Base-by-base conservation (phyloP, 192 early-diverging fungal genomes). In the Coemansia sp. region DNA sequence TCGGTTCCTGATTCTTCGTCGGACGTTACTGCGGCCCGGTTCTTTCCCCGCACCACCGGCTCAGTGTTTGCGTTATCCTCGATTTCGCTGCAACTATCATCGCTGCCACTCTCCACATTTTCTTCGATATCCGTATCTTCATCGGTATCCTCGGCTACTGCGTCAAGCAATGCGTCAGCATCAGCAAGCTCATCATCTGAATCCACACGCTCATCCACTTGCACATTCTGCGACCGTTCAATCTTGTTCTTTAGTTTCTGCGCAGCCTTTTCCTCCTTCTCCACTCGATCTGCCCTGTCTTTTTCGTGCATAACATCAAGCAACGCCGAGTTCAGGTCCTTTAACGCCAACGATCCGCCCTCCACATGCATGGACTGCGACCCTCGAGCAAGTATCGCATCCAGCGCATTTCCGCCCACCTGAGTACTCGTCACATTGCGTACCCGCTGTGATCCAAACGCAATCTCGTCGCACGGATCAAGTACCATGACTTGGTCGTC, bases 351-450 rank as follows among this genome's bases (percentile, higher is more conserved):
- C 19, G 65, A 53, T 5, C 76, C 76, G 21, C 60, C 64, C 29
- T 66, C 62, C 0, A 41, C 41, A 45, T 66, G 72, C 8, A 79
- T 57, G 0, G 76, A 64, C 70, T 81, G 78, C 19, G 78, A 72
- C 2, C 65, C 78, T 14, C 65, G 53, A 3, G 38, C 50, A 1
- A 81, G 53, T 51, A 81, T 72, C 11, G 60, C 65, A 15, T 74
- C 72, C 4, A 80, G 55, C 22, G 27, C 43, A 19, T 22, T 24
- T 37, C 15, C 59, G 0, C 14, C 37, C 51, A 8, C 19, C 6
- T 39, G 66, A n/a, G 5, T 27, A 7, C 17, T 5, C 5, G 23
- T 7, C 5, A 53, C 10, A 17, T 25, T 22, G 22, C 24, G 22
- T 12, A 24, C 19, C 10, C 23, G 19, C 2, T 43, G 41, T 11